Evolutionary conservation across 1,284 basidiomycete genomes (phyloP).

Genomic region (Leucoagaricus sp.): DNA sequence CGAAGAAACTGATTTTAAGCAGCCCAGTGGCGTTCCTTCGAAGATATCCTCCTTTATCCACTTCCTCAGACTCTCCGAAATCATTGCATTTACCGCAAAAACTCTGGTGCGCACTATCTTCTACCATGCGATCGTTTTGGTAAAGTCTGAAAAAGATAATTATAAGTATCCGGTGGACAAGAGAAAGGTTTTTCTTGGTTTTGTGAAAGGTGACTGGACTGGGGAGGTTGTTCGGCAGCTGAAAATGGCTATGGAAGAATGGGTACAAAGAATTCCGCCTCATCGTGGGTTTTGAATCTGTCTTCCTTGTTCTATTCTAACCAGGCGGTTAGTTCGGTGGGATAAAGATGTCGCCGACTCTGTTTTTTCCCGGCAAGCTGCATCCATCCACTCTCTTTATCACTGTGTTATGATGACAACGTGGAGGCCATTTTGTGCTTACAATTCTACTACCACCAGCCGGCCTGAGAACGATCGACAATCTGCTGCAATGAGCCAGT

Average conservation of each 20-base stretch:
- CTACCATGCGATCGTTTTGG: no score
- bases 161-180: conserved; percentile 75
- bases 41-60: conserved; percentile 65
- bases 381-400: conserved; percentile 68
- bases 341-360: conserved; percentile 54
- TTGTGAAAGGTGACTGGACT: conserved; percentile 43
- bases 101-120: conserved; percentile 55
- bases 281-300: conserved; percentile 50
- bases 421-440: conserved; percentile 11
- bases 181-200: conserved; percentile 50
- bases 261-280: conserved; percentile 70
- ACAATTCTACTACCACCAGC: background rate
- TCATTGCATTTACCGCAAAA: conserved; percentile 69
- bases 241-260: conserved; percentile 70
- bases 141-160: no score
- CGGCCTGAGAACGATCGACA: background rate
- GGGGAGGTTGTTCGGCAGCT: conserved; percentile 71
- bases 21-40: conserved; percentile 66
- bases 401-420: conserved; percentile 35
- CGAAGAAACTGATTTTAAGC: conserved; percentile 46
- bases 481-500: conserved; percentile 55
- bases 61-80: conserved; percentile 69
- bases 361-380: conserved; percentile 66
- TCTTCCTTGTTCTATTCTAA: conserved; percentile 7
- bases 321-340: conserved; percentile 59